Percentiles rank a stretch among this genome's conserved stretches.
phyloP scores from a whole-genome alignment of 768 basidiomycete genomes.

The Hirschioporus abietinus region DNA sequence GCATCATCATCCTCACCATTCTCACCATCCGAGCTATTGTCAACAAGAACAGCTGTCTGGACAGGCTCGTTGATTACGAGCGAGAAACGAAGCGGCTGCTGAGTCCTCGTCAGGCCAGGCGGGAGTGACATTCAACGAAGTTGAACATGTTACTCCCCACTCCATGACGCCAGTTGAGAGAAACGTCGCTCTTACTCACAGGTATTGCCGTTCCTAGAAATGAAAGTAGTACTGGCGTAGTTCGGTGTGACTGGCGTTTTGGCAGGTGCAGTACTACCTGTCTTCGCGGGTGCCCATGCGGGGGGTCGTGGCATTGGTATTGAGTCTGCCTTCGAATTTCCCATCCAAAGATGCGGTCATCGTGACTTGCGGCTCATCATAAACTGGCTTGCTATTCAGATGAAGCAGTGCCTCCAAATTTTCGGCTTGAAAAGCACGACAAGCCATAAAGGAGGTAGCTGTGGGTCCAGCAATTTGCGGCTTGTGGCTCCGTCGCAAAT shows the following conservation, averaged over 20 bases:
- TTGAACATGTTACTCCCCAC: constrained; percentile 56
- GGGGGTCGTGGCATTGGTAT: constrained; percentile 36
- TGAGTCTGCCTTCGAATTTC: constrained; percentile 64
- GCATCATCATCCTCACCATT: no score
- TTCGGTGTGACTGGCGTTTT: constrained; percentile 50
- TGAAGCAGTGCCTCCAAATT: constrained; percentile 57
- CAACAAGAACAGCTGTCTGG: constrained; percentile 38
- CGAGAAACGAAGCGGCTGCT: constrained; percentile 57
- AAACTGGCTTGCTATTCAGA: constrained; percentile 28
- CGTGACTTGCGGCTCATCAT: constrained; percentile 51
- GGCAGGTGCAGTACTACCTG: constrained; percentile 15
- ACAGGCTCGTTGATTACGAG: constrained; percentile 43
- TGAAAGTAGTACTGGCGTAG: constrained; percentile 47
- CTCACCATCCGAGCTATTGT: no score
- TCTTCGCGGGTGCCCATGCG: constrained; percentile 20
- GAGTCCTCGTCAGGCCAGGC: no score
- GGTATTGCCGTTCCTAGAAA: constrained; percentile 51
- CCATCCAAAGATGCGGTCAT: constrained; percentile 80
- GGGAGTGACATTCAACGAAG: constrained; percentile 62
- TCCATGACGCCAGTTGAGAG: constrained; percentile 75
- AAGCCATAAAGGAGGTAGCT: constrained; percentile 67
- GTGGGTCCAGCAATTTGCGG: no score
- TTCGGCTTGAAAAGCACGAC: constrained; percentile 67
- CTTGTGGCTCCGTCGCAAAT: no score
- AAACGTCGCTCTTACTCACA: constrained; percentile 80